Conservation (phyloP, 129 eudicot genomes). For the Solidago caesia region DNA sequence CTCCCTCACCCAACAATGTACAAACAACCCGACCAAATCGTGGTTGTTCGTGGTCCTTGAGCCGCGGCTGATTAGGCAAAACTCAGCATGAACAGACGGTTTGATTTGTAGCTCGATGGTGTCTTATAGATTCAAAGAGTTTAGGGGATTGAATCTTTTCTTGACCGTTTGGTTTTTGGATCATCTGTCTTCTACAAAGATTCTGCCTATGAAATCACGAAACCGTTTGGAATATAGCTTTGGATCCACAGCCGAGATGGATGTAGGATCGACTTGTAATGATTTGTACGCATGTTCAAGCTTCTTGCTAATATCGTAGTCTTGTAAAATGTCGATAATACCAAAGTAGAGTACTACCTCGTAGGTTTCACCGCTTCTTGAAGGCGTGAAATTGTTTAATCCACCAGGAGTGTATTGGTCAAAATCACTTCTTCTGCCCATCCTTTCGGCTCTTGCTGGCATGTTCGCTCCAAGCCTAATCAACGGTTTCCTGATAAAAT, state of each 20-base stretch:
- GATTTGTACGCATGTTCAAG: constrained; percentile 98
- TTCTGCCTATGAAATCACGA: constrained; percentile 77
- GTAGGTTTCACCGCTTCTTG: constrained; percentile 61
- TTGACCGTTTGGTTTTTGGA: too few relatives aligned
- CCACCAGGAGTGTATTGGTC: constrained; percentile 78
- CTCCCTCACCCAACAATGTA: constrained; percentile 42
- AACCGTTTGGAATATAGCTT: constrained; percentile 88
- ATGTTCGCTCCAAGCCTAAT: constrained; percentile 89
- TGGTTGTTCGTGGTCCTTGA: constrained; percentile 5
- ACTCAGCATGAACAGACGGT: constrained; percentile 35
- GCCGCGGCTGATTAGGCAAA: constrained; percentile 39
- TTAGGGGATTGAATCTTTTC: constrained; percentile 29
- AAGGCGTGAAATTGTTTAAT: constrained; percentile 46
- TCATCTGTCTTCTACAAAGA: constrained; percentile 81
- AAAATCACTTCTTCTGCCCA: constrained; percentile 79
- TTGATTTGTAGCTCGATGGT: background rate
- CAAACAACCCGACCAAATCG: constrained; percentile 30
- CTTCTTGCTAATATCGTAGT: constrained; percentile 92
- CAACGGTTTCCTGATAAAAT: constrained; percentile 68
- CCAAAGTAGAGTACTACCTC: constrained; percentile 97
- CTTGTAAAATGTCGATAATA: constrained; percentile 88
- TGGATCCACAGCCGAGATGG: constrained; percentile 98
- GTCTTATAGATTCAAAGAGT: constrained; percentile 34
- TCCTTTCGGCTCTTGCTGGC: constrained; percentile 93
- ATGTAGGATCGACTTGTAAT: constrained; percentile 81